phyloP scores from a whole-genome alignment of 2,329 filamentous ascomycete species.

The Zarea fungicola region DNA sequence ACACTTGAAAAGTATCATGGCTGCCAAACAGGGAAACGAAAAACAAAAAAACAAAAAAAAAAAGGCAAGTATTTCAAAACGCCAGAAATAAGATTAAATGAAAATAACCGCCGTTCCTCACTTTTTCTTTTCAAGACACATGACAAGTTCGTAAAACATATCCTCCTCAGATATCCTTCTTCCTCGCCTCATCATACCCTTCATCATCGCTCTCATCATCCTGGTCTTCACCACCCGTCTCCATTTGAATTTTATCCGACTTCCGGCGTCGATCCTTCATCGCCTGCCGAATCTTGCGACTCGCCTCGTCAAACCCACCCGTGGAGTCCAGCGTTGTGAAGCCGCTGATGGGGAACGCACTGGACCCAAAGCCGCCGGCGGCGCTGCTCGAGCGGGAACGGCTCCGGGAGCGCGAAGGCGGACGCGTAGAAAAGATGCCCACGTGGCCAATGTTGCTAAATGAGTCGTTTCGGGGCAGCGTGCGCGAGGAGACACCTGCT shows the following conservation, averaged over 20 bases:
- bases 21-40: neutral
- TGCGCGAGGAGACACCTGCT: conserved; percentile 37
- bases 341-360: conserved; percentile 60
- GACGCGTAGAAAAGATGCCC: conserved; percentile 84
- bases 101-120: too few relatives aligned
- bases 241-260: conserved; percentile 39
- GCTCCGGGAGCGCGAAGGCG: conserved; percentile 71
- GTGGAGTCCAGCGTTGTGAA: conserved; percentile 65
- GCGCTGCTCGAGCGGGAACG: conserved; percentile 66
- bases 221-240: conserved; percentile 29
- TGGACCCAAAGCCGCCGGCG: conserved; percentile 55
- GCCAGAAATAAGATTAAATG: neutral
- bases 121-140: too few relatives aligned
- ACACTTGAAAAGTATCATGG: neutral
- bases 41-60: neutral
- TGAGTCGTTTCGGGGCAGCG: conserved; percentile 78
- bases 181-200: conserved; percentile 37
- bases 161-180: conserved; percentile 31
- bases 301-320: conserved; percentile 76
- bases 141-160: too few relatives aligned
- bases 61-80: neutral
- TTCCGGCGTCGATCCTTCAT: conserved; percentile 63
- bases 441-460: conserved; percentile 86
- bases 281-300: conserved; percentile 73
- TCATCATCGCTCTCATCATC: conserved; percentile 38